phyloP scores from a whole-genome alignment of 169 alveolate genomes.

The Plasmodium chabaudi region DNA sequence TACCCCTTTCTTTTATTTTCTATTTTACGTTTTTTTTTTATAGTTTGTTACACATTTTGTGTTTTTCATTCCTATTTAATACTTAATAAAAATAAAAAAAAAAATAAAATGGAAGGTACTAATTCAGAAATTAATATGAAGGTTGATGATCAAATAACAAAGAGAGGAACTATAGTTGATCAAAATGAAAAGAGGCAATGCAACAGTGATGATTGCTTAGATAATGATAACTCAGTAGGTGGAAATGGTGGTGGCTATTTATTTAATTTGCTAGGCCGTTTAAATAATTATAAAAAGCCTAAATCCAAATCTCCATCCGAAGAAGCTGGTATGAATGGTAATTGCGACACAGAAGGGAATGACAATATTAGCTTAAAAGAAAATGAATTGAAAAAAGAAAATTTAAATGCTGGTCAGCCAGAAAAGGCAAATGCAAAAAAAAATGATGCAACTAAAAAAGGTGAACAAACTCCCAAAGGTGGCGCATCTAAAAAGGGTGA shows the following conservation, averaged over 20 bases:
- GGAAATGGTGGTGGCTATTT: slow-evolving; percentile 24
- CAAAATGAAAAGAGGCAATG: slow-evolving; percentile 12
- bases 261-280: slow-evolving; percentile 48
- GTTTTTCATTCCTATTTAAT: slow-evolving; percentile 4
- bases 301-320: slow-evolving; percentile 15
- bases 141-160: slow-evolving; percentile 3
- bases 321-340: background rate
- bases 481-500: background rate
- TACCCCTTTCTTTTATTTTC: background rate
- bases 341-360: slow-evolving; percentile 1
- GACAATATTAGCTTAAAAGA: background rate
- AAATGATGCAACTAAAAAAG: background rate
- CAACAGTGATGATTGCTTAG: background rate
- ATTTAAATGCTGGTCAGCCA: background rate
- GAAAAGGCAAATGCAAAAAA: background rate
- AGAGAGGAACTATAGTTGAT: background rate
- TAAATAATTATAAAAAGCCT: slow-evolving; percentile 32
- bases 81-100: background rate
- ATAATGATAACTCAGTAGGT: background rate
- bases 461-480: background rate
- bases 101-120: slow-evolving; percentile 15
- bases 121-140: slow-evolving; percentile 9
- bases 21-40: background rate
- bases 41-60: slow-evolving; percentile 1
- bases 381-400: background rate